Base-by-base conservation (phyloP, 805 yeast genomes). In the Tetrapisispora namnaoensis region DNA sequence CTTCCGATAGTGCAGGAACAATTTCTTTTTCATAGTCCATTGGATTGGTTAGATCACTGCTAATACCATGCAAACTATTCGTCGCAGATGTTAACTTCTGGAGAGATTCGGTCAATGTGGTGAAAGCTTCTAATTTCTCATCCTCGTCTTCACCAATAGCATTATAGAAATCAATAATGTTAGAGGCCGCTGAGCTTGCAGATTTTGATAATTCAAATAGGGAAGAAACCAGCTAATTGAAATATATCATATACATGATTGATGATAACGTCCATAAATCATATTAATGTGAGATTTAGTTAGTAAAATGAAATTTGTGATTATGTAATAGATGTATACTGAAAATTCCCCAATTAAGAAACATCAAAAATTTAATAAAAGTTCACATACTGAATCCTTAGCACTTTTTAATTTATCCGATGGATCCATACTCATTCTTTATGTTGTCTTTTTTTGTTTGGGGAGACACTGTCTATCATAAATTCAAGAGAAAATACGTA, bases 171-270 rank as follows among this genome's bases (percentile, higher is more conserved):
- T 82, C 82, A 51, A 86, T 78, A 34, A 90, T 79, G 22, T 95
- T 91, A 32, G 80, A 68, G 28, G 95, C 87, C 47, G 91, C 87
- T 49, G 84, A 90, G 54, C 77, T 79, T 36, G 96, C 91, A n/a
- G 95, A 88, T 61, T 82, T 86, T 41, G 93, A 80, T 48, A 89
- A 77, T 62, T 85, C 90, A 59, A 82, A 84, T 52, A 89, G 75
- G 1, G 95, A 79, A 38, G 93, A 77, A 50, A 89, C 89, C 36
- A 84, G 77, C 82, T 79, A 46, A 17, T 34, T 11, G 17, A 4
- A 43, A 16, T 30, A 16, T 34, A 11, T 41, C 21, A 18, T 40
- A 42, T 21, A 47, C 24, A 42, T 6, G 10, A 36, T 36, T 8
- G 7, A 16, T 17, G 38, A 6, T 4, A 6, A 24, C 4, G 8